Conservation (phyloP, 257 asterid genomes). For the Jacaranda copaia region DNA sequence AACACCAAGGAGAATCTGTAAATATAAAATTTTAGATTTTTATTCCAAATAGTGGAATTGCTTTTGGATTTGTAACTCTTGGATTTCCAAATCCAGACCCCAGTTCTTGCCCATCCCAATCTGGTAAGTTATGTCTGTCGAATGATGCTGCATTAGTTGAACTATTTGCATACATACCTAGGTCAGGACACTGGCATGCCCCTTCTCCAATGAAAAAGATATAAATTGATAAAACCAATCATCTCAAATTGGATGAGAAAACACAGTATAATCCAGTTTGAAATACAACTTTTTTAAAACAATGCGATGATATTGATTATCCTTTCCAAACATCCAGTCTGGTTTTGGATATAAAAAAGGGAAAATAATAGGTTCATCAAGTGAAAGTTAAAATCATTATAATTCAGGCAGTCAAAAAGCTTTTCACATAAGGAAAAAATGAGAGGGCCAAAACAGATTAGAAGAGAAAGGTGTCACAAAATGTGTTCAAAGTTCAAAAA, state of each 20-base stretch:
- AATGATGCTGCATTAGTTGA: too few relatives aligned
- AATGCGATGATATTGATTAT: neutral
- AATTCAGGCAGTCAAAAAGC: constrained; percentile 18
- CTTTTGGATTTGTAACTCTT: neutral
- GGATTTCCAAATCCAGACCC: neutral
- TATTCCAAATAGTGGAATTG: neutral
- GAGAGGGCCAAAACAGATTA: neutral
- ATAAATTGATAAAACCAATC: neutral
- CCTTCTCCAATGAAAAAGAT: neutral
- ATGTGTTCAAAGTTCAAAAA: neutral
- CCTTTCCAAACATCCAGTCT: neutral
- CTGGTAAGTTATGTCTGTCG: too few relatives aligned
- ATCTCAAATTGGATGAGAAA: neutral
- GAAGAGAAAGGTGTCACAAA: neutral
- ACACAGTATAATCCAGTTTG: neutral
- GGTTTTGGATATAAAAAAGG: constrained; percentile 7
- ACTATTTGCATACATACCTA: neutral
- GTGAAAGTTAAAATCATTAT: constrained; percentile 5
- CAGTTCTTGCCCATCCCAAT: too few relatives aligned
- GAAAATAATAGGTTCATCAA: neutral
- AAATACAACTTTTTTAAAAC: neutral
- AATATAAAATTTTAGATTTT: neutral
- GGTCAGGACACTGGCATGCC: constrained; percentile 13
- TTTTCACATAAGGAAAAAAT: neutral
- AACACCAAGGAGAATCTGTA: too few relatives aligned